phyloP scores from a whole-genome alignment of 371 early-diverging fungal genomes.

The Mucor racemosus region DNA sequence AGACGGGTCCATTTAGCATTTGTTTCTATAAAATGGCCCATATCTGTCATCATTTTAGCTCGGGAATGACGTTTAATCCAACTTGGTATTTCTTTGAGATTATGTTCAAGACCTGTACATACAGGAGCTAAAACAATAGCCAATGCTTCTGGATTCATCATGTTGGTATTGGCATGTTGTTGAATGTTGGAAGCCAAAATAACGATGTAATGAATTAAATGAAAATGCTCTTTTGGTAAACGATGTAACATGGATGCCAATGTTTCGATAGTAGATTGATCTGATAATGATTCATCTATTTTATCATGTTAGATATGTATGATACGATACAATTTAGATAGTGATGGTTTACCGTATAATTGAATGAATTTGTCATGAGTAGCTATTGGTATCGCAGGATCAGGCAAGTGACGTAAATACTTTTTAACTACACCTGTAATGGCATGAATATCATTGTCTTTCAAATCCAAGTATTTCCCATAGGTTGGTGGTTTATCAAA shows the following conservation, averaged over 20 bases:
- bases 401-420: conserved; percentile 45
- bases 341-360: conserved; percentile 26
- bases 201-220: conserved; percentile 40
- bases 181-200: conserved; percentile 36
- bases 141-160: conserved; percentile 51
- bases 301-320: not conserved
- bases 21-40: conserved; percentile 22
- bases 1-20: conserved; percentile 37
- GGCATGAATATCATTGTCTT: conserved; percentile 46
- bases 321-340: not conserved
- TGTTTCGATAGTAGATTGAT: conserved; percentile 8
- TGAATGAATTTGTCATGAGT: conserved; percentile 39
- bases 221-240: conserved; percentile 41
- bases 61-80: conserved; percentile 22
- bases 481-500: conserved; percentile 48
- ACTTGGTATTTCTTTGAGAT: conserved; percentile 31
- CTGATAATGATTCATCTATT: conserved; percentile 16
- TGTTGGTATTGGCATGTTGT: conserved; percentile 31
- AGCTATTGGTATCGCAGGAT: conserved; percentile 42
- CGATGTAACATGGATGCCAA: conserved; percentile 27
- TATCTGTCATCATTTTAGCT: conserved; percentile 21
- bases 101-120: conserved; percentile 45
- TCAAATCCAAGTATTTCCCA: conserved; percentile 46
- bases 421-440: conserved; percentile 50
- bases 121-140: conserved; percentile 51